Conservation (phyloP, 768 basidiomycete genomes). For the Tulasnella calospora region DNA sequence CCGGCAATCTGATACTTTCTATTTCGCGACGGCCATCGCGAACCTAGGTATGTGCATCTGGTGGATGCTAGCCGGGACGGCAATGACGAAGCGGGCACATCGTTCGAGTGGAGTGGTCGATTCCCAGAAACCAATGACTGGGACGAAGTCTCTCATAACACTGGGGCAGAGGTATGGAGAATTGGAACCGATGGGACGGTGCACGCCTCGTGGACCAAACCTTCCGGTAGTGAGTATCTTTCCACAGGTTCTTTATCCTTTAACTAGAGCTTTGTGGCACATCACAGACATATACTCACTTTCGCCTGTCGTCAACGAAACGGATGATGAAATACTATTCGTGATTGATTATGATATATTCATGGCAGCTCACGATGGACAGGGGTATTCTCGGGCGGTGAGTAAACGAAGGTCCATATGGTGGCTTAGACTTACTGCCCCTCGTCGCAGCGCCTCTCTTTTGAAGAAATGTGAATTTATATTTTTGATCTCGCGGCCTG, state of each 20-base stretch:
- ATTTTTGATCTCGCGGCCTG: too few relatives aligned
- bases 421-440: neutral
- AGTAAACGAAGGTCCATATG: neutral
- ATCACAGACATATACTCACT: neutral
- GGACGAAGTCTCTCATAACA: neutral
- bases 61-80: neutral
- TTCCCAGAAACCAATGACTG: neutral
- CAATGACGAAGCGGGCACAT: neutral
- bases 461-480: neutral
- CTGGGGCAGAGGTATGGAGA: neutral
- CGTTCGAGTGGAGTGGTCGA: neutral
- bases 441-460: neutral
- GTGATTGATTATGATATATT: neutral
- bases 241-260: neutral
- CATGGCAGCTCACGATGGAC: neutral
- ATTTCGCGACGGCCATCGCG: neutral
- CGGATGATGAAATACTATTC: neutral
- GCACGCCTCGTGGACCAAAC: neutral
- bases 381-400: neutral
- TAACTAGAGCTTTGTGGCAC: neutral
- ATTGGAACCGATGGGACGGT: neutral
- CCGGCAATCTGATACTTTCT: neutral
- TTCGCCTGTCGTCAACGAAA: neutral
- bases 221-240: neutral
- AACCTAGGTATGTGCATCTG: neutral